Base-by-base conservation (phyloP, 805 yeast genomes). In the Metschnikowia hibisci region DNA sequence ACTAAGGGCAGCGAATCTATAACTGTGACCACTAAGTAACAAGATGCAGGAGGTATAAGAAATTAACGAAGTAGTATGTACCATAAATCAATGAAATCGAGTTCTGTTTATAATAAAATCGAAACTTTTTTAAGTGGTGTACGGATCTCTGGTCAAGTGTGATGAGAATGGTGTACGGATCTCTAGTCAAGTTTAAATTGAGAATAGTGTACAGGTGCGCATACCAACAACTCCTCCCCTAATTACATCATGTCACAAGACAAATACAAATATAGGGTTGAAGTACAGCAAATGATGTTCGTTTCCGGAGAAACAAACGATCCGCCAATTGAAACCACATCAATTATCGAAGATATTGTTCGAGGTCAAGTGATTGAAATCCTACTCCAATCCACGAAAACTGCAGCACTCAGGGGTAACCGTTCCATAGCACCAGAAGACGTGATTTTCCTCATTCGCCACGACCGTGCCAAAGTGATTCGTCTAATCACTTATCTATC, bases 241-340 rank as follows among this genome's bases (percentile, higher is more conserved):
- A n/a, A n/a, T n/a, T n/a, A n/a, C 40, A n/a, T 15, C 36, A 48
- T 51, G 54, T 39, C 54, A 5, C 46, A 25, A 23, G 54, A 52
- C 45, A 80, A 80, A 60, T 82, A 86, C 67, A 81, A 83, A 58
- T 93, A 91, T 63, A 73, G 95, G 44, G 78, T 86, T 30, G 99
- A 93, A 68, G 93, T 93, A 56, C 99, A 93, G 64, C 76, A 87
- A 69, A 93, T 93, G 99, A 93, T 93, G 99, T 93, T 93, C 71
- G 99, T 93, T 43, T 77, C 84, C 43, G 99, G 99, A 2, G 98
- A 93, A 61, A 80, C 93, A 0, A 87, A 86, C 53, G 99, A 93
- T 56, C 95, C 98, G 1, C 96, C 97, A 0, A 76, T 84, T 12
- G 95, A 87, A 51, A 87, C 97, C 0, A 86, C 96, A 0, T 81